Base-by-base conservation (phyloP, 2,329 filamentous ascomycete species). In the Penicillium aurantiogriseum region DNA sequence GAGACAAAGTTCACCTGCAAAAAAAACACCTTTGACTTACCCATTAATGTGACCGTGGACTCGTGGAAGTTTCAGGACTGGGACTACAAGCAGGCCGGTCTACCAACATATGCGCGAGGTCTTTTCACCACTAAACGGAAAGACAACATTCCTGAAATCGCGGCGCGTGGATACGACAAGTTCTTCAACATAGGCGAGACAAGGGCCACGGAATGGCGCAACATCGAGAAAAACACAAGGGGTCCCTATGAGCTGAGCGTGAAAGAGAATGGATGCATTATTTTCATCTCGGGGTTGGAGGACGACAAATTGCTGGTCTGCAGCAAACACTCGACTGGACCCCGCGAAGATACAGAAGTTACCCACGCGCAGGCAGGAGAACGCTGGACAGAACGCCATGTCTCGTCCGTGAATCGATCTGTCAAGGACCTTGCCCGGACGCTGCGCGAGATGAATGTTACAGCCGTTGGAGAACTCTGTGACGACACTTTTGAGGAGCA, bases 201-300 rank as follows among this genome's bases (percentile, higher is more conserved):
- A 8, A 75, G 79, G 46, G 85, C 89, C 63, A 99, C 94, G 4
- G 83, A 87, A 67, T 99, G 94, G 94, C 74, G 80, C 17, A 90
- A 88, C 69, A 91, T 99, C 59, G 81, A 88, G 70, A 76, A 77
- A 29, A 83, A 89, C 55, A 97, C 94, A 0, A 79, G 85, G 62
- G 92, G 91, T 0, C 94, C 94, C 0, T 99, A 97, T 68, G 94
- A 99, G 76, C 79, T 99, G 55, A 97, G 92, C 57, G 85, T 97
- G 51, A 99, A 99, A 78, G 94, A 99, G 76, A 99, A 99, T 69
- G 94, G 94, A n/a, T 99, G 94, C 75, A 99, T 99, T 75, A 97
- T 99, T 66, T 99, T 99, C 79, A 87, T 99, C 44, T 88, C 92
- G 17, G 94, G 92, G 15, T 81, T 99, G 23, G 90, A 95, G 68